Evolutionary conservation across 192 early-diverging fungal genomes (phyloP), one percentile per base, ranked within the genome.

Genomic region (Coemansia sp.): DNA sequence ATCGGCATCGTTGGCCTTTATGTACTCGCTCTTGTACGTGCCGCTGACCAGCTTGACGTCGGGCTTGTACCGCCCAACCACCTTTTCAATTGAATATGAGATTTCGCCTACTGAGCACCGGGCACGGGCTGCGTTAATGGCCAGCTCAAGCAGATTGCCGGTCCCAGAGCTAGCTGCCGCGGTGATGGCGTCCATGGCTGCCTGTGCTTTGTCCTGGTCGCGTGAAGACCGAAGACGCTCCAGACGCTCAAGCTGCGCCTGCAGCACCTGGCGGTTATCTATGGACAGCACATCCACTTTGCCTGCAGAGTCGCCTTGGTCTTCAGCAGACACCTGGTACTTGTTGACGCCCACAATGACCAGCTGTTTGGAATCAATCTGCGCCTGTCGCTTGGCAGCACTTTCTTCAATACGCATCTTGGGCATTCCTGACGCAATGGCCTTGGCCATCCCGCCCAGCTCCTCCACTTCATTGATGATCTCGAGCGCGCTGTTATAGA

Each of bases 261-360:
- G 57, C 53, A 90, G 79, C 20, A 94, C 92, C 37, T 72, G 64
- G 7, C 83, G 82, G 66, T 94, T 94, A 57, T 94, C 92, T 42
- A 94, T 94, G 9, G 87, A 80, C 36, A 86, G 78, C 13, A 91
- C 87, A 28, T 74, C 71, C 7, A 74, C 71, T n/a, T 41, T 55
- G 14, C 64, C 65, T 2, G 57, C 37, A 6, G 30, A 42, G n/a
- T 87, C 87, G 44, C 86, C 77, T 10, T 46, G 55, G 47, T 80
- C 82, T 52, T 90, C 91, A 30, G 82, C 83, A 21, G 75, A 76
- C 41, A 90, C 65, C 9, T 83, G 68, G 75, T 89, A 94, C 79
- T 94, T 94, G 80, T 94, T 94, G 37, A 94, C 92, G 59, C 92
- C 92, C 21, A 94, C 91, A 66, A 94, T 92, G 18, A 83, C 80